Base-by-base conservation (phyloP, 2,329 filamentous ascomycete genomes). In the Aspergillus brasiliensis region DNA sequence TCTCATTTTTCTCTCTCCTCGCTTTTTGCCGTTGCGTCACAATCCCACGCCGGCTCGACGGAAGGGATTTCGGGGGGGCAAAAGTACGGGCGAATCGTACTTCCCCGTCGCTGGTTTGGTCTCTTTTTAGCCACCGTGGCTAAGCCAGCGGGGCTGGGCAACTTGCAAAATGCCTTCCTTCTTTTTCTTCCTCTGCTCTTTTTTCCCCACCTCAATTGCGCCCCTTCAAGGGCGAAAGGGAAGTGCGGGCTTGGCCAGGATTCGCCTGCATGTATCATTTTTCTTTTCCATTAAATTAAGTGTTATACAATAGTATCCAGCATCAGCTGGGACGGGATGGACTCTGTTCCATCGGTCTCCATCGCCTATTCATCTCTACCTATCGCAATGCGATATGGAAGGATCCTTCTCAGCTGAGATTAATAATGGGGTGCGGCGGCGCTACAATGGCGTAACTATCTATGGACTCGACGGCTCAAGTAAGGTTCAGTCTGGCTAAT, bases 61-160 rank as follows among this genome's bases (percentile, higher is more conserved):
- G 46, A 25, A 27, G 23, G 15, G 46, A 49, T n/a, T 27, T 25
- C n/a, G n/a, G 40, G 23, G n/a, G 44, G 19, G 23, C 13, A 27
- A 55, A 55, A 46, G 52, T 55, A 55, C 52, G 19, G 40, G 28
- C 52, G 25, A 34, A 40, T 40, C 13, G 51, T 52, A 52, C 51
- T 23, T 52, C 23, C 19, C 19, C 10, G 40, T 44, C 40, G 40
- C 17, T 6, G 17, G 17, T 7, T 13, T 49, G 25, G 27, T 28
- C 46, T n/a, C n/a, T n/a, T n/a, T n/a, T n/a, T 27, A 49, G 46
- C 46, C 46, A 49, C 46, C n/a, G 25, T 48, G 44, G 44, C 21
- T 48, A 27, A 49, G 46, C n/a, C 28, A 49, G 46, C 25, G 46
- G 15, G 10, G 46, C 46, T 27, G 46, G 46, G 46, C 46, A 48